Evolutionary conservation across 768 basidiomycete genomes (phyloP).

Genomic region (Epithele typhae): DNA sequence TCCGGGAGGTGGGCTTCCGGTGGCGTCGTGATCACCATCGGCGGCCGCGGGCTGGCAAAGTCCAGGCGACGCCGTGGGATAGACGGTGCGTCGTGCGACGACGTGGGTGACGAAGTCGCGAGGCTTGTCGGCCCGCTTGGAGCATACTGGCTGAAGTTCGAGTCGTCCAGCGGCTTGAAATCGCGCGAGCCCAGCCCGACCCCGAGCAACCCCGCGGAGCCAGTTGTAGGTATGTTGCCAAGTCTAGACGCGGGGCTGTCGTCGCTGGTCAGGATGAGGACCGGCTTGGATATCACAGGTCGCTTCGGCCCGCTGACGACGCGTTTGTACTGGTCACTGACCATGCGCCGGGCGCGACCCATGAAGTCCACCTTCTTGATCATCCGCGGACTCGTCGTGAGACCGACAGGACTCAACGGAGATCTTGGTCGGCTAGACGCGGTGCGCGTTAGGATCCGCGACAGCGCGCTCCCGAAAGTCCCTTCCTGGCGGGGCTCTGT

Average conservation of each 20-base stretch:
- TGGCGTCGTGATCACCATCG: constrained; percentile 31
- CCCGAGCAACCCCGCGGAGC: constrained; percentile 10
- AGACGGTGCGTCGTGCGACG: constrained; percentile 59
- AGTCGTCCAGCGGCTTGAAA: constrained; percentile 29
- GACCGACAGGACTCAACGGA: constrained; percentile 14
- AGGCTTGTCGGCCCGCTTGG: constrained; percentile 43
- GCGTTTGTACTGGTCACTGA: constrained; percentile 52
- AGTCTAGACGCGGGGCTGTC: background rate
- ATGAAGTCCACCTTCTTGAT: constrained; percentile 73
- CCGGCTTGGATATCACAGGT: constrained; percentile 59
- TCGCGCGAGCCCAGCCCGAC: background rate
- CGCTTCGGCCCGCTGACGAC: constrained; percentile 20
- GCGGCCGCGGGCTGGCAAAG: constrained; percentile 46
- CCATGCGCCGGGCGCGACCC: constrained; percentile 56
- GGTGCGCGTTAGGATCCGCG: constrained; percentile 31
- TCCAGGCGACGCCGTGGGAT: constrained; percentile 66
- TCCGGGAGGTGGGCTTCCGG: background rate
- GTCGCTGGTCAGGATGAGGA: constrained; percentile 30
- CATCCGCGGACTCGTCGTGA: constrained; percentile 43
- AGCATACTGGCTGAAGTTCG: constrained; percentile 26
- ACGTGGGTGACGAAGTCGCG: constrained; percentile 57
- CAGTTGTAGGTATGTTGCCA: constrained; percentile 6
- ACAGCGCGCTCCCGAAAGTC: constrained; percentile 2
- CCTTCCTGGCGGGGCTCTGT: background rate
- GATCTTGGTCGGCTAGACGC: constrained; percentile 14